Conservation (phyloP, 371 early-diverging fungal genomes). For the Mycotypha africana region DNA sequence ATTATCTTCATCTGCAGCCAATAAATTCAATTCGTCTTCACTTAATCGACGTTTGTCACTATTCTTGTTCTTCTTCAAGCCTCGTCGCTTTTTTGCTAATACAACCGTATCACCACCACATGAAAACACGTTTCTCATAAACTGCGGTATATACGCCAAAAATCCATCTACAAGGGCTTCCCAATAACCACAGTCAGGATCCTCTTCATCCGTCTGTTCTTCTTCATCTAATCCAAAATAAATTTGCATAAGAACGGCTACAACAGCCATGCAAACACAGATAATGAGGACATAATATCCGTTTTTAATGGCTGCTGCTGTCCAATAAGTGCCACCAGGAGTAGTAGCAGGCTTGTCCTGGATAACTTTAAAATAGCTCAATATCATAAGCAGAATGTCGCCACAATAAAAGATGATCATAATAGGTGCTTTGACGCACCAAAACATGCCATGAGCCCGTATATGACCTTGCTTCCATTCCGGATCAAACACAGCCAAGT, state of each 20-base stretch:
- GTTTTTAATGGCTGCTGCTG: slow-evolving; percentile 37
- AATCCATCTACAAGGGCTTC: slow-evolving; percentile 37
- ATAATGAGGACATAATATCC: slow-evolving; percentile 39
- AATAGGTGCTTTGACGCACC: slow-evolving; percentile 49
- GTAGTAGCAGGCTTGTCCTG: slow-evolving; percentile 28
- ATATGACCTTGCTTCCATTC: slow-evolving; percentile 40
- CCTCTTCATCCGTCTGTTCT: background rate
- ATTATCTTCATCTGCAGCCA: no score
- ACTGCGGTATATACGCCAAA: slow-evolving; percentile 39
- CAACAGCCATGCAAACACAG: slow-evolving; percentile 33
- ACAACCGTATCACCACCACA: slow-evolving; percentile 39
- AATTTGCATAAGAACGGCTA: slow-evolving; percentile 30
- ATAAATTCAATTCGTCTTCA: slow-evolving; percentile 15
- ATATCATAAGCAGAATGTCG: slow-evolving; percentile 26
- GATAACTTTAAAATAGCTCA: slow-evolving; percentile 29
- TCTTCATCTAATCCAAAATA: slow-evolving; percentile 28
- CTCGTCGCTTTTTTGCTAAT: slow-evolving; percentile 33
- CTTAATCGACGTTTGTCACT: background rate
- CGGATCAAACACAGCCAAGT: slow-evolving; percentile 32
- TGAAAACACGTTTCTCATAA: slow-evolving; percentile 30
- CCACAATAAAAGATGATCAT: slow-evolving; percentile 46
- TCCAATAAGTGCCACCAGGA: slow-evolving; percentile 32
- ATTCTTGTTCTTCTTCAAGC: slow-evolving; percentile 18
- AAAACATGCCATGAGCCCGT: slow-evolving; percentile 45
- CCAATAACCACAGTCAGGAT: slow-evolving; percentile 19